These are phyloP conservation scores for Fragaria ananassa DNA, from an alignment of 306 rosid species.

Conservation along the genomic window DNA sequence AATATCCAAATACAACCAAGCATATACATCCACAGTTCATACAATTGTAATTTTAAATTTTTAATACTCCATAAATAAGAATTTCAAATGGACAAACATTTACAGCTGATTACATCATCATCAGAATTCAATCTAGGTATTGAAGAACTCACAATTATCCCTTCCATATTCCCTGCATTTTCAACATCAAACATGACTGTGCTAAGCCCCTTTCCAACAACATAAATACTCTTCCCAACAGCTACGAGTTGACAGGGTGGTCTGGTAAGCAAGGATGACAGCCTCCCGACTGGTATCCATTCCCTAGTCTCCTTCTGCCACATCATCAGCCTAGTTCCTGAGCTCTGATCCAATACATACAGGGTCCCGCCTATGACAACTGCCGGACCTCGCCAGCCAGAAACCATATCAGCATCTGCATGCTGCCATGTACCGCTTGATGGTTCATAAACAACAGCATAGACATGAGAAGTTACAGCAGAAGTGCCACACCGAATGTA, in stretches of 20 bases:
- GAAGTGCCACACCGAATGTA: conserved; percentile 55
- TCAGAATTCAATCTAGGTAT: conserved; percentile 51
- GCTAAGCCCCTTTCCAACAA: conserved; percentile 78
- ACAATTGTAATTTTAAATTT: not conserved
- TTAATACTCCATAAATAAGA: not conserved
- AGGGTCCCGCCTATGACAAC: conserved; percentile 62
- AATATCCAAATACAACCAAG: not conserved
- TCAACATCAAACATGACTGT: conserved; percentile 72
- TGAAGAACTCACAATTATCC: conserved; percentile 66
- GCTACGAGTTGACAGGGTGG: conserved; percentile 82
- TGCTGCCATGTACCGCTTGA: conserved; percentile 73
- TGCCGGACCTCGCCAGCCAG: conserved; percentile 89
- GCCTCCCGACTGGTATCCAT: conserved; percentile 73
- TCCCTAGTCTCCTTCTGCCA: conserved; percentile 57
- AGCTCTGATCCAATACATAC: conserved; percentile 68
- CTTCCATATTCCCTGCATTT: conserved; percentile 44
- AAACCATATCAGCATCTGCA: conserved; percentile 70
- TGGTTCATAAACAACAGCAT: conserved; percentile 72
- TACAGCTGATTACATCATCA: conserved; percentile 66
- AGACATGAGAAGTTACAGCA: conserved; percentile 44
- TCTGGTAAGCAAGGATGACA: conserved; percentile 69
- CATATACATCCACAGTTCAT: not conserved
- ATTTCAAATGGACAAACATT: conserved; percentile 56
- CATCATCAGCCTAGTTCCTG: conserved; percentile 70
- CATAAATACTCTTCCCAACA: conserved; percentile 58